phyloP scores from a whole-genome alignment of 2,329 filamentous ascomycete genomes.

The Xylariales sp. region DNA sequence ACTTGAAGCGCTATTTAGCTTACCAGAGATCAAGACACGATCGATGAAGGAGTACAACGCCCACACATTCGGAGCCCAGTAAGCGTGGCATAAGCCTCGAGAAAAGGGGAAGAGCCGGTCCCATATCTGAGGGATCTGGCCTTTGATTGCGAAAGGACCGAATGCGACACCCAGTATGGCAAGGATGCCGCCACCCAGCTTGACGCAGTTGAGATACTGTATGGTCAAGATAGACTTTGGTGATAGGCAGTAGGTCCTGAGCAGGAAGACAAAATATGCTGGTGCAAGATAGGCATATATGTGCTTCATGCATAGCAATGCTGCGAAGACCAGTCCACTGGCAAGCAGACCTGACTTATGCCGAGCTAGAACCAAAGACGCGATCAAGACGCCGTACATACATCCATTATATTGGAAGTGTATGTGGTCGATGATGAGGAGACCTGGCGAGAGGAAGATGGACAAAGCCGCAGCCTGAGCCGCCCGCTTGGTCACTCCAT shows the following conservation, averaged over 20 bases:
- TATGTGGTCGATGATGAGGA: constrained; percentile 95
- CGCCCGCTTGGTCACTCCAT: constrained; percentile 60
- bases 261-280: constrained; percentile 89
- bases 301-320: constrained; percentile 89
- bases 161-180: constrained; percentile 76
- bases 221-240: constrained; percentile 71
- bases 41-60: constrained; percentile 93
- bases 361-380: constrained; percentile 80
- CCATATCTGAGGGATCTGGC: constrained; percentile 78
- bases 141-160: constrained; percentile 78
- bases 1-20: constrained; percentile 24
- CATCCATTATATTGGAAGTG: constrained; percentile 99
- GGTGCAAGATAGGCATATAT: constrained; percentile 96
- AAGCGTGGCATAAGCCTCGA: constrained; percentile 89
- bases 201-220: constrained; percentile 72
- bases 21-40: constrained; percentile 74
- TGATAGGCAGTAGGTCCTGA: constrained; percentile 85
- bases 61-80: constrained; percentile 98
- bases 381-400: constrained; percentile 84
- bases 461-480: constrained; percentile 86
- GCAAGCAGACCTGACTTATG: constrained; percentile 68
- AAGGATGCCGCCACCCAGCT: constrained; percentile 70
- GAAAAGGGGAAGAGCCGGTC: constrained; percentile 90
- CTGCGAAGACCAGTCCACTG: constrained; percentile 80
- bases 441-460: constrained; percentile 82